phyloP scores from a whole-genome alignment of 257 asterid species.

The Nicotiana obtusifolia region DNA sequence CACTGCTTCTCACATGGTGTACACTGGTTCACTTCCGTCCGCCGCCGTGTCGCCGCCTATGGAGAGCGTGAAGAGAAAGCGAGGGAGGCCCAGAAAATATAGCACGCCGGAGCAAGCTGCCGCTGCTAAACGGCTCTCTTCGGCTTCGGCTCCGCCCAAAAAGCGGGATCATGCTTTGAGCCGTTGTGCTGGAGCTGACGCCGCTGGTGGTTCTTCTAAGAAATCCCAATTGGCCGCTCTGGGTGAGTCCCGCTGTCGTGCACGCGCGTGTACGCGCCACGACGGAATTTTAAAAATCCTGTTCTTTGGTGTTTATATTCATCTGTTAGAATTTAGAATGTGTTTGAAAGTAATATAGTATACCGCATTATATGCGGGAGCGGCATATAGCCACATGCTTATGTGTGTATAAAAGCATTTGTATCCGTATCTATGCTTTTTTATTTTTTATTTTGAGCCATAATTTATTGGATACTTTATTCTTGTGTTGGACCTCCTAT shows the following conservation, averaged over 20 bases:
- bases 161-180: conserved; percentile 28
- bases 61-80: conserved; percentile 38
- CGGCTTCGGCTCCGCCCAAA: conserved; percentile 29
- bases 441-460: neutral
- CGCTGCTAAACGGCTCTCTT: conserved; percentile 38
- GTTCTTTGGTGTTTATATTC: neutral
- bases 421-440: neutral
- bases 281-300: neutral
- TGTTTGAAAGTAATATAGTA: neutral
- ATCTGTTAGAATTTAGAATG: neutral
- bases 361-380: neutral
- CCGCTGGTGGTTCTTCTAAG: conserved; percentile 24
- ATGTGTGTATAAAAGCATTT: neutral
- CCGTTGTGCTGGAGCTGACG: conserved; percentile 14
- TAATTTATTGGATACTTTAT: neutral
- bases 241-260: conserved; percentile 9
- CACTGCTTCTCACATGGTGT: conserved; percentile 26
- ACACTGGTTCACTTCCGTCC: conserved; percentile 33
- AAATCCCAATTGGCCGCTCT: conserved; percentile 30
- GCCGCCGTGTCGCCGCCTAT: conserved; percentile 28
- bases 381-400: neutral
- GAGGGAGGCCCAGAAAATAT: conserved; percentile 51
- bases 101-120: conserved; percentile 47
- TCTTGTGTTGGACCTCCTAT: conserved; percentile 1
- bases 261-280: neutral